Percentiles rank a stretch among this genome's conserved stretches.
Conservation (phyloP, 2,329 filamentous ascomycete species). For the Epicoccum nigrum region DNA sequence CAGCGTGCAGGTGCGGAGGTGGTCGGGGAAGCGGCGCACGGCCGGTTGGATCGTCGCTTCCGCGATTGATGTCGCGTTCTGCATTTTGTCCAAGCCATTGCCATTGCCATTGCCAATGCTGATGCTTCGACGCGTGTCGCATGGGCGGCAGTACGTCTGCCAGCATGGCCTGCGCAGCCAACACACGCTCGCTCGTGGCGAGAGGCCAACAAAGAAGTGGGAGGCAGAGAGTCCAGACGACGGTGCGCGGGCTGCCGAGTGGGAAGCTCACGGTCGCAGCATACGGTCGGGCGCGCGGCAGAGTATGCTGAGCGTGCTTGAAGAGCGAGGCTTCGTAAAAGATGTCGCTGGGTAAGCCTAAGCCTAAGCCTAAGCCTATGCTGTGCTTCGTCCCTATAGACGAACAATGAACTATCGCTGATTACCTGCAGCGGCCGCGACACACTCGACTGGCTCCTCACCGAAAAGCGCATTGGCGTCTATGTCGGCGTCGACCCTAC, state of each 20-base stretch:
- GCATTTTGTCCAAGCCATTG: not conserved
- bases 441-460: constrained; percentile 68
- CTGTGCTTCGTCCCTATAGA: not conserved
- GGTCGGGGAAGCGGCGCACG: constrained; percentile 26
- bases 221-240: constrained; percentile 25
- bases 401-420: constrained; percentile 17
- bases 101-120: constrained; percentile 40
- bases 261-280: constrained; percentile 36
- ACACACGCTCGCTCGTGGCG: constrained; percentile 20
- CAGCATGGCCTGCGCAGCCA: constrained; percentile 36
- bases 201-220: constrained; percentile 30
- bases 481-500: constrained; percentile 87
- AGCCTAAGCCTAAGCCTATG: not conserved
- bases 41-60: constrained; percentile 11
- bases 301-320: constrained; percentile 66
- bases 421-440: constrained; percentile 50
- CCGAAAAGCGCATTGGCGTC: constrained; percentile 68
- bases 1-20: constrained; percentile 28
- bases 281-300: constrained; percentile 40
- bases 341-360: constrained; percentile 73
- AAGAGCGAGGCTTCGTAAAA: constrained; percentile 76
- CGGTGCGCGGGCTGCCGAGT: constrained; percentile 25
- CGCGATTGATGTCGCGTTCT: constrained; percentile 8
- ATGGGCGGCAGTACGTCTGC: constrained; percentile 35
- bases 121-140: constrained; percentile 36